Evolutionary conservation across 352 stramenopile species (phyloP).

Genomic region (Thraustochytrium sp.): DNA sequence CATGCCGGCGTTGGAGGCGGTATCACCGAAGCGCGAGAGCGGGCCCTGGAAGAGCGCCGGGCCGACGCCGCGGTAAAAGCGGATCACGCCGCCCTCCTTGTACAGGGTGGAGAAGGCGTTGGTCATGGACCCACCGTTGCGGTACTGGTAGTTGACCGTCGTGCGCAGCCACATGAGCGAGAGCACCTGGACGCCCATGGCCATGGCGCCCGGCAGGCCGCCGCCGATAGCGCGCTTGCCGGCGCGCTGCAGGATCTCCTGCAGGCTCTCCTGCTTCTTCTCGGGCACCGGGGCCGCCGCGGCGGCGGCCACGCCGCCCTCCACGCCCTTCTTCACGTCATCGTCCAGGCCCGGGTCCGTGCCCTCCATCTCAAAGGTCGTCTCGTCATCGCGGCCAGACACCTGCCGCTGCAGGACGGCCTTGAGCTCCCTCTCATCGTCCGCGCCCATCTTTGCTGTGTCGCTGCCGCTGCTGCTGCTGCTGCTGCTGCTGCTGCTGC

Average conservation of each 20-base stretch:
- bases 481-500: background rate
- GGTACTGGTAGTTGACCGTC: slow-evolving; percentile 71
- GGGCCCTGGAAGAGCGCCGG: slow-evolving; percentile 74
- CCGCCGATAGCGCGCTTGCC: slow-evolving; percentile 38
- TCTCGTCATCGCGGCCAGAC: slow-evolving; percentile 12
- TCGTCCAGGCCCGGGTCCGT: slow-evolving; percentile 22
- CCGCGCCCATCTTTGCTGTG: background rate
- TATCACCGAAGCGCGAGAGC: slow-evolving; percentile 76
- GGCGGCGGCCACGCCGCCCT: background rate
- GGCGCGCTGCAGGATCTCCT: slow-evolving; percentile 29
- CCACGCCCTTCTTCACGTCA: background rate
- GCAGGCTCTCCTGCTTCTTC: slow-evolving; percentile 16
- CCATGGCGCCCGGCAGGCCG: slow-evolving; percentile 58
- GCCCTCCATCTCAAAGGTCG: slow-evolving; percentile 17
- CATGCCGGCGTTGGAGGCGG: slow-evolving; percentile 75
- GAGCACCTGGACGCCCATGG: slow-evolving; percentile 78
- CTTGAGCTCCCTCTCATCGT: slow-evolving; percentile 3
- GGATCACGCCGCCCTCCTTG: slow-evolving; percentile 67
- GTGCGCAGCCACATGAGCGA: slow-evolving; percentile 80
- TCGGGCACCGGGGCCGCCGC: background rate
- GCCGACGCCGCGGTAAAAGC: slow-evolving; percentile 76
- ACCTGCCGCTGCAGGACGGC: slow-evolving; percentile 35
- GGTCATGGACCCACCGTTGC: slow-evolving; percentile 53
- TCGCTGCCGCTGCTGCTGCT: background rate
- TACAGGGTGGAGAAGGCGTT: slow-evolving; percentile 64